A percentile compares a stretch with the other conserved stretches of the same genome.
These are phyloP conservation scores for Euphorbia pulcherrima DNA, from an alignment of 345 rosid species.

Conservation along the genomic window DNA sequence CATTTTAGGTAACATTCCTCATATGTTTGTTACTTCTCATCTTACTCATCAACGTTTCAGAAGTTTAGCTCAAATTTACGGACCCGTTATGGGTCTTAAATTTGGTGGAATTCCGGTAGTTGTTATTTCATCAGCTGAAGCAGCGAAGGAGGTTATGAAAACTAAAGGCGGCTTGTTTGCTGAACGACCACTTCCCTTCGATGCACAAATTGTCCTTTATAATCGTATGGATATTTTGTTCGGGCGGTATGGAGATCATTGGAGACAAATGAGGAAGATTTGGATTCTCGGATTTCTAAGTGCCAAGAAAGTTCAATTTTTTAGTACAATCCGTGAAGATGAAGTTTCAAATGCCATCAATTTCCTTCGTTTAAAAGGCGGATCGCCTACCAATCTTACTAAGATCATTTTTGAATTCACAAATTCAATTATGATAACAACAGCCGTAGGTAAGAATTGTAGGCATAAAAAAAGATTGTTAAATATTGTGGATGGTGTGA, in stretches of 20 bases:
- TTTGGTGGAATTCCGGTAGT: slow-evolving; percentile 22
- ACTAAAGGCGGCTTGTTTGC: slow-evolving; percentile 30
- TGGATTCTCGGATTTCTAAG: slow-evolving; percentile 17
- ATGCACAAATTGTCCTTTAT: background rate
- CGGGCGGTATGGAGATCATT: slow-evolving; percentile 22
- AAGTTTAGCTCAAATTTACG: slow-evolving; percentile 28
- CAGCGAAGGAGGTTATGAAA: slow-evolving; percentile 30
- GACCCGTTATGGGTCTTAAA: slow-evolving; percentile 13
- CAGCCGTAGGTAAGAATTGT: slow-evolving; percentile 25
- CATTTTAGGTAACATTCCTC: slow-evolving; percentile 34
- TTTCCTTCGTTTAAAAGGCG: background rate
- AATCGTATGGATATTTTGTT: slow-evolving; percentile 4
- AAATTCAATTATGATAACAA: slow-evolving; percentile 10
- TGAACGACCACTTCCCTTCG: slow-evolving; percentile 8
- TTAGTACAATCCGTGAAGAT: slow-evolving; percentile 17
- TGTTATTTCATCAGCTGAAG: slow-evolving; percentile 23
- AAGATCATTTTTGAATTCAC: slow-evolving; percentile 7
- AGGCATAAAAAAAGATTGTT: slow-evolving; percentile 15
- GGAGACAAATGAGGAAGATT: slow-evolving; percentile 19
- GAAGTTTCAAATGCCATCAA: slow-evolving; percentile 10
- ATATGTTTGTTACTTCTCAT: slow-evolving; percentile 11
- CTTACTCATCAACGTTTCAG: slow-evolving; percentile 20
- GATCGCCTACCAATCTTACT: slow-evolving; percentile 13
- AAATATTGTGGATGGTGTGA: background rate
- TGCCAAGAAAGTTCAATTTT: slow-evolving; percentile 19